Evolutionary conservation across 2,329 filamentous ascomycete species (phyloP), one percentile per base, ranked within the genome.

Genomic region (Didymella exigua): DNA sequence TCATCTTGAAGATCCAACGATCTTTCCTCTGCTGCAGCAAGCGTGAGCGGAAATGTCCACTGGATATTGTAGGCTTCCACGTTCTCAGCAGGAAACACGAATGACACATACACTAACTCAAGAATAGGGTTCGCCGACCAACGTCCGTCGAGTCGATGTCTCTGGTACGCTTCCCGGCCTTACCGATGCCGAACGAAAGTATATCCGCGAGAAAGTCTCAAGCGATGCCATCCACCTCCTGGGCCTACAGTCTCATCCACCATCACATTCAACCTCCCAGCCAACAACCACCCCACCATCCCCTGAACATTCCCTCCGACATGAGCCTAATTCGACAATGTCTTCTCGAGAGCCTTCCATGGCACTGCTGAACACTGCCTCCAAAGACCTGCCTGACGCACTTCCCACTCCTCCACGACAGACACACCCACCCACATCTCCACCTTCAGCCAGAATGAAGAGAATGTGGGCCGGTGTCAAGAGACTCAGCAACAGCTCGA

Each of bases 181-280:
- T n/a, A 66, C 66, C 10, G 61, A 70, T 24, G 62, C 65, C 24
- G 59, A 73, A 47, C 56, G 66, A 43, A 58, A 58, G 27, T 59
- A 67, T 43, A 67, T 74, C 55, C 69, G 65, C 50, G 64, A 70
- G 49, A 70, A 71, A 60, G 66, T 66, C 24, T 65, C 69, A 33
- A 60, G 59, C 49, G 69, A 73, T 52, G 65, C 61, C 21, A 63
- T 64, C 43, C 66, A 61, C 23, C 62, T 69, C 5, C 42, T 70
- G 14, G 50, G 63, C 43, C 58, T 70, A 1, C 61, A 63, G 34
- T 62, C 62, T 11, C 44, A 45, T 5, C 42, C 33, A 18, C 55
- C 47, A 34, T 59, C 63, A 23, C 61, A 59, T 5, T 54, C 54
- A 24, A 55, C 56, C n/a, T 61, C 50, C 13, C 46, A 50, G n/a